Percentiles rank a stretch among this genome's conserved stretches.
Evolutionary conservation across 306 rosid species (phyloP).

Genomic region (Trifolium pratense): DNA sequence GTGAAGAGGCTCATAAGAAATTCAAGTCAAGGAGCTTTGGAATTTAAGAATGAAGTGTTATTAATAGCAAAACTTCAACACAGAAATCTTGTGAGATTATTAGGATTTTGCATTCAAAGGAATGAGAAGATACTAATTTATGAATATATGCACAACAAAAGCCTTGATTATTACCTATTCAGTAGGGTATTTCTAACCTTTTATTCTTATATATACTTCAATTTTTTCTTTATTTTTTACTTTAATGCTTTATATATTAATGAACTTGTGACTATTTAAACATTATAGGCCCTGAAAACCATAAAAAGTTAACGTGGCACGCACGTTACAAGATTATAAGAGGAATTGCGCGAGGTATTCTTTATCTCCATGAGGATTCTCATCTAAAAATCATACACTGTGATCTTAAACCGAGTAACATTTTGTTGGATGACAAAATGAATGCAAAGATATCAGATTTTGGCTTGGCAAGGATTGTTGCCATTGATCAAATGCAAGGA

Average conservation of each 20-base stretch:
- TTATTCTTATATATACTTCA: constrained; percentile 1
- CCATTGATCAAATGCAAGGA: constrained; percentile 45
- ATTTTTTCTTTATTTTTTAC: background rate
- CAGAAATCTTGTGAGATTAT: constrained; percentile 43
- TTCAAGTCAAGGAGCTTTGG: constrained; percentile 42
- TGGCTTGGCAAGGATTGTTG: constrained; percentile 44
- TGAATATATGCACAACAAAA: constrained; percentile 43
- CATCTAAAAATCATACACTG: constrained; percentile 40
- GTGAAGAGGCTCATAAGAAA: constrained; percentile 43
- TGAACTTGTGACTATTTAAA: background rate
- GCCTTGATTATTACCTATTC: constrained; percentile 45
- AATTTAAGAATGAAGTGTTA: constrained; percentile 42
- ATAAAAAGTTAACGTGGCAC: constrained; percentile 36
- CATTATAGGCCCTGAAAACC: constrained; percentile 16
- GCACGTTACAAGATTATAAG: constrained; percentile 39
- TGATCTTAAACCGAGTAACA: constrained; percentile 43
- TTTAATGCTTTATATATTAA: background rate
- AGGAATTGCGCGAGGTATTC: constrained; percentile 41
- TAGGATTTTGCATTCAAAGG: constrained; percentile 42
- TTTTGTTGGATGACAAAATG: constrained; percentile 38
- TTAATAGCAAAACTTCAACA: constrained; percentile 43
- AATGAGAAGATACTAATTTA: constrained; percentile 41
- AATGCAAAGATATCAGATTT: constrained; percentile 44
- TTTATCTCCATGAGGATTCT: constrained; percentile 45
- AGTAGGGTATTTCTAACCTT: constrained; percentile 36